Base-by-base conservation (phyloP, 768 basidiomycete genomes). In the Boletus speciosus region DNA sequence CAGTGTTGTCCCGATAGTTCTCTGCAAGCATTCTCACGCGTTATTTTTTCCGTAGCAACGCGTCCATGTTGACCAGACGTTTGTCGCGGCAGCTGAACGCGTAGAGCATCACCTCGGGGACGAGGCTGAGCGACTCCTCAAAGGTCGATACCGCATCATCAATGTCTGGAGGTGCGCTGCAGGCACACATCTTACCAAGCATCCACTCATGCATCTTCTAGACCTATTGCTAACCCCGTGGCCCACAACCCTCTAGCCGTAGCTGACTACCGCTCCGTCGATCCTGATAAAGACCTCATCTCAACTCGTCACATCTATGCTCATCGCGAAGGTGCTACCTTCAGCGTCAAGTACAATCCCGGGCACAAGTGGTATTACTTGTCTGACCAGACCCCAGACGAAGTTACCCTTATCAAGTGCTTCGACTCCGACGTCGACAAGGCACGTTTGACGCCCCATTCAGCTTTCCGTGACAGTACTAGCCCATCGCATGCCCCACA, bases 41-140 rank as follows among this genome's bases (percentile, higher is more conserved):
- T n/a, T 21, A 14, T 12, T 10, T 19, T 8, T 27, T 39, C 19
- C 27, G 19, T 34, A 76, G 74, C 62, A 69, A 47, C 71, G 66
- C 23, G 75, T 76, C 9, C 77, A 79, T 59, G 74, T 78, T 29
- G 78, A 79, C 58, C 78, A 79, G 66, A 77, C 77, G 0, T 71
- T 63, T 51, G 56, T 57, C 5, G 68, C 76, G 0, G 66, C 70
- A 7, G 62, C 69, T n/a, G 55, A 58, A 19, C 74, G 78, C 6
- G 76, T 79, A 0, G 59, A 68, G 25, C 55, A 63, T 15, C 76
- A 78, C 42, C 71, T 73, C 21, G 67, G 68, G 5, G 70, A 67
- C 11, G 77, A 78, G 27, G 78, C 76, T 1, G 73, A 75, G 53
- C 70, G 68, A 15, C 70, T 76, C 19, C 66, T 78, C 50, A 66